phyloP scores from a whole-genome alignment of 257 asterid species.

The Euphrasia confusa region DNA sequence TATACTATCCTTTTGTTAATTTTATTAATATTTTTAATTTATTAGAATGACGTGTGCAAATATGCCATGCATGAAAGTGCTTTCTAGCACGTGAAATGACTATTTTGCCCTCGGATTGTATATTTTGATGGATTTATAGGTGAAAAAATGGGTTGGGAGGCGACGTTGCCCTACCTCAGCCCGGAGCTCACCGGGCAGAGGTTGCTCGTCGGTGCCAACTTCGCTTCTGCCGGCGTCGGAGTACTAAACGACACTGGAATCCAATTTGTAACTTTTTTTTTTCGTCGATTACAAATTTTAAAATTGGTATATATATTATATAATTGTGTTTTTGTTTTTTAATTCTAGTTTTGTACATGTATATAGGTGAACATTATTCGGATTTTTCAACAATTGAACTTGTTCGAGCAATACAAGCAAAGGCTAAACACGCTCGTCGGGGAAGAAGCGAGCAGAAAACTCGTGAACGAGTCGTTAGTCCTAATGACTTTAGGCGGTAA shows the following conservation, averaged over 20 bases:
- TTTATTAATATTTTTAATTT: background rate
- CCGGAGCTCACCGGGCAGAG: constrained; percentile 52
- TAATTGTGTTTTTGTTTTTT: background rate
- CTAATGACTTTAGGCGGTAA: constrained; percentile 81
- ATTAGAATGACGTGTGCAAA: background rate
- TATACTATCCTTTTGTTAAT: constrained; percentile 16
- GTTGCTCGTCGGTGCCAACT: constrained; percentile 74
- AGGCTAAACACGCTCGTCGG: constrained; percentile 47
- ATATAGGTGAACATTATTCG: constrained; percentile 63
- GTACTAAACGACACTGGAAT: background rate
- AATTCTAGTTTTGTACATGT: background rate
- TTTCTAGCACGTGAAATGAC: background rate
- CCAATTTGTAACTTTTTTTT: background rate
- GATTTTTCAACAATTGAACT: constrained; percentile 47
- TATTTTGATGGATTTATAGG: constrained; percentile 29
- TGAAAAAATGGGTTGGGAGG: constrained; percentile 58
- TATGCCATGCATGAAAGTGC: background rate
- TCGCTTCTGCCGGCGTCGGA: constrained; percentile 93
- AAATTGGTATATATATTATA: too few species aligned
- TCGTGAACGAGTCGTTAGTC: constrained; percentile 49
- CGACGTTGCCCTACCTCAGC: constrained; percentile 58
- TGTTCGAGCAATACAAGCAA: constrained; percentile 52
- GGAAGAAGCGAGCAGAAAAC: constrained; percentile 28
- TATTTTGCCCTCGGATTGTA: background rate
- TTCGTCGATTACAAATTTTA: too few species aligned